A percentile compares a stretch with the other conserved stretches of the same genome.
These are phyloP conservation scores for Stephania yunnanensis DNA, from an alignment of 164 flowering plant genomes.

Conservation along the genomic window DNA sequence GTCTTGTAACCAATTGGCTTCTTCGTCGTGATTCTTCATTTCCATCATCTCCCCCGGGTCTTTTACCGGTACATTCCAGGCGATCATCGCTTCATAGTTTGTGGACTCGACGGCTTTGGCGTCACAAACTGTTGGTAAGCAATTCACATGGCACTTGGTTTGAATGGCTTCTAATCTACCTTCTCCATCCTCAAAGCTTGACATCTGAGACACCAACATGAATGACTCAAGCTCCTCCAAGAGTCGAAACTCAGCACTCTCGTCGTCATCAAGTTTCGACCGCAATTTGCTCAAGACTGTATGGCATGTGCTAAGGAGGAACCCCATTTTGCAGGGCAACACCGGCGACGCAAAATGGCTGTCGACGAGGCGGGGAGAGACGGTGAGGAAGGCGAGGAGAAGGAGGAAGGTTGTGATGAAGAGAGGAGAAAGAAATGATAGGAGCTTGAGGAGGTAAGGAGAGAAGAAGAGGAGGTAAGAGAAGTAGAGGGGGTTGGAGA, in stretches of 20 bases:
- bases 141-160: conserved; percentile 3
- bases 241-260: conserved; percentile 1
- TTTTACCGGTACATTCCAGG: not conserved
- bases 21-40: not conserved
- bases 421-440: conserved; percentile 72
- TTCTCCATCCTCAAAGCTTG: conserved; percentile 6
- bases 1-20: not conserved
- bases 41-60: not conserved
- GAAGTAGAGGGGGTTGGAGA: conserved; percentile 65
- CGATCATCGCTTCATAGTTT: not conserved
- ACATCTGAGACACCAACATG: conserved; percentile 4
- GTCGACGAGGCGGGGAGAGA: conserved; percentile 22
- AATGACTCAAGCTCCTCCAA: conserved; percentile 16
- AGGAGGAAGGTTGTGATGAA: conserved; percentile 70
- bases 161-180: not conserved
- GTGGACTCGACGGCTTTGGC: not conserved
- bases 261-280: conserved; percentile 17
- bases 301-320: conserved; percentile 16
- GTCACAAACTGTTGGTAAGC: not conserved
- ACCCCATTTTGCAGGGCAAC: conserved; percentile 24
- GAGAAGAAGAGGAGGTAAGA: conserved; percentile 75
- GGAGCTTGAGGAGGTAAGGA: conserved; percentile 59
- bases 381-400: conserved; percentile 38
- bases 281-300: conserved; percentile 16
- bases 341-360: not conserved